Conservation (phyloP, 441 rosid species). For the Gossypium gossypioides region DNA sequence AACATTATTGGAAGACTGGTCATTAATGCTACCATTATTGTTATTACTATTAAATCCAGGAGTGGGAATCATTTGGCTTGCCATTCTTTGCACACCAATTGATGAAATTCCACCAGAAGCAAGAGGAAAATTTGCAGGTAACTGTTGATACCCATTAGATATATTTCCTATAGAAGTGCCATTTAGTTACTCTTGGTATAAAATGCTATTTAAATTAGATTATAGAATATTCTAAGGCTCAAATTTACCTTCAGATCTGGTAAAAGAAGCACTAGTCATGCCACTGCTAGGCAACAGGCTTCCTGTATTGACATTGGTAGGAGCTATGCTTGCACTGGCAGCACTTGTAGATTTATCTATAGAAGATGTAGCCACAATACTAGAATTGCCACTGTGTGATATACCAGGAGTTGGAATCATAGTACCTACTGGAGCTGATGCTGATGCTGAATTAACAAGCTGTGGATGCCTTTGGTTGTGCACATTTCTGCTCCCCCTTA, state of each 20-base stretch:
- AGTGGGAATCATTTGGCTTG: slow-evolving; percentile 96
- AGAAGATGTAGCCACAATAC: slow-evolving; percentile 51
- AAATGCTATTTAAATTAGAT: slow-evolving; percentile 9
- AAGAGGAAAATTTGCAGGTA: slow-evolving; percentile 55
- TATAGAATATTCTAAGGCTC: not conserved
- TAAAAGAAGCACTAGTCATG: slow-evolving; percentile 44
- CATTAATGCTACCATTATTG: slow-evolving; percentile 31
- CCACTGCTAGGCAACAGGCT: slow-evolving; percentile 46
- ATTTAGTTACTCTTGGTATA: not conserved
- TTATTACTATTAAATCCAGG: slow-evolving; percentile 62
- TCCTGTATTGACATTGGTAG: slow-evolving; percentile 46
- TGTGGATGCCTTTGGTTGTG: slow-evolving; percentile 48
- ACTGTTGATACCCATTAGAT: slow-evolving; percentile 77
- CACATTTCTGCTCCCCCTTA: slow-evolving; percentile 42
- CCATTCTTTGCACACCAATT: slow-evolving; percentile 52
- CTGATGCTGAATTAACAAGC: slow-evolving; percentile 39
- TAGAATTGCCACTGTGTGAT: slow-evolving; percentile 59
- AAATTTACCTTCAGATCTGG: slow-evolving; percentile 39
- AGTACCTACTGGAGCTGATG: slow-evolving; percentile 51
- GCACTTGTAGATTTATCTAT: slow-evolving; percentile 53
- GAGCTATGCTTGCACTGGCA: slow-evolving; percentile 43
- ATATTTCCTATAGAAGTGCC: slow-evolving; percentile 43
- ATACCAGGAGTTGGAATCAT: slow-evolving; percentile 99
- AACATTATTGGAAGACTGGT: slow-evolving; percentile 51
- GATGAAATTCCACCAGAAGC: slow-evolving; percentile 77